phyloP scores from a whole-genome alignment of 164 flowering plant genomes.

The Kalanchoe fedtschenkoi region DNA sequence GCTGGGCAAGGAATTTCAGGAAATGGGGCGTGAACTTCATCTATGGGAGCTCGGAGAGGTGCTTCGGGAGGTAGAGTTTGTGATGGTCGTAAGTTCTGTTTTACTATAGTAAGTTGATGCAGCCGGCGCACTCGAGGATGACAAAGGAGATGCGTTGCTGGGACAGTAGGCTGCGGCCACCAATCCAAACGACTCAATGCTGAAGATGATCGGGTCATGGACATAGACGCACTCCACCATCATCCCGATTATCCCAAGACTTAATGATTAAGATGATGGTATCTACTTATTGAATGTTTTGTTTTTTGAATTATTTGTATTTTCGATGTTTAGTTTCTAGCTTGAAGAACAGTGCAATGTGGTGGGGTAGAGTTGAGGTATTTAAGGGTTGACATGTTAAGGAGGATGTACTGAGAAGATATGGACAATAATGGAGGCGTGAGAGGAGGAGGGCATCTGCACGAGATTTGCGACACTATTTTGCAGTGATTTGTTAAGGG shows the following conservation, averaged over 20 bases:
- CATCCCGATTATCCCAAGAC: background rate
- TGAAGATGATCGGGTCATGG: constrained; percentile 64
- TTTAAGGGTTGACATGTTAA: too few relatives aligned
- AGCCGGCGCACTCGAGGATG: constrained; percentile 55
- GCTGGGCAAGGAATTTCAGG: constrained; percentile 73
- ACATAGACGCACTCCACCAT: constrained; percentile 18
- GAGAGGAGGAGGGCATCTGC: too few relatives aligned
- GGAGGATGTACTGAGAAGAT: too few relatives aligned
- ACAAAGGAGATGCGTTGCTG: constrained; percentile 42
- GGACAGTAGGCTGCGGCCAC: constrained; percentile 69
- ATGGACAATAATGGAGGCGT: too few relatives aligned
- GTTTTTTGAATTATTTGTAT: too few relatives aligned
- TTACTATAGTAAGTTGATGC: constrained; percentile 84
- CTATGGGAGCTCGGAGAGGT: constrained; percentile 72
- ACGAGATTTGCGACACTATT: too few relatives aligned
- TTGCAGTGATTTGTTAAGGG: too few relatives aligned
- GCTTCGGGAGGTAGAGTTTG: constrained; percentile 75
- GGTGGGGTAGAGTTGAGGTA: background rate
- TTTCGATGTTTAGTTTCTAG: too few relatives aligned
- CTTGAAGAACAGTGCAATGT: too few relatives aligned
- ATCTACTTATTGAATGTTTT: background rate
- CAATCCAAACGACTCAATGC: constrained; percentile 88
- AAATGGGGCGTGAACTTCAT: constrained; percentile 54
- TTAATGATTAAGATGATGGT: too few relatives aligned
- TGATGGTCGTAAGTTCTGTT: constrained; percentile 47